A percentile compares a stretch with the other conserved stretches of the same genome.
phyloP scores from a whole-genome alignment of 2,329 filamentous ascomycete species.

The Aspergillus intermedius region DNA sequence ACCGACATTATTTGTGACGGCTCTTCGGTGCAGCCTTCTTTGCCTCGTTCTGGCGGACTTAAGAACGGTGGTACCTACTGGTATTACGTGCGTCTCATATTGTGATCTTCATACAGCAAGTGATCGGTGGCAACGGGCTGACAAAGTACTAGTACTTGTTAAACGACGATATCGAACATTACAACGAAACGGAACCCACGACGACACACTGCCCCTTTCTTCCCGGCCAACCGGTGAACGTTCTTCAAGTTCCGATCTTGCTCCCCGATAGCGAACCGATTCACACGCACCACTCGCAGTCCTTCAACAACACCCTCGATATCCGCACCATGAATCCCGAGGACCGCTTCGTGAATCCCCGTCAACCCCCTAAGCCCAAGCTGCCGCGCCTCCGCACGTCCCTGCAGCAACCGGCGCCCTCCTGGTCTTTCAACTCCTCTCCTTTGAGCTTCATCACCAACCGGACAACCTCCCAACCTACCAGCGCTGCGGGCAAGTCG shows the following conservation, averaged over 20 bases:
- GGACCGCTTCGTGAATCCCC: slow-evolving; percentile 67
- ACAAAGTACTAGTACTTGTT: slow-evolving; percentile 64
- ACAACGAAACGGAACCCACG: slow-evolving; percentile 64
- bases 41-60: slow-evolving; percentile 67
- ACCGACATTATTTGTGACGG: slow-evolving; percentile 80
- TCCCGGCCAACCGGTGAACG: slow-evolving; percentile 81
- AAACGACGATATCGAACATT: slow-evolving; percentile 68
- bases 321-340: slow-evolving; percentile 70
- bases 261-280: slow-evolving; percentile 39
- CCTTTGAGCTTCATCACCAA: slow-evolving; percentile 21
- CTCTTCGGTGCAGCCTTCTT: slow-evolving; percentile 45
- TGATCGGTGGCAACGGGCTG: background rate
- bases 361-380: slow-evolving; percentile 49
- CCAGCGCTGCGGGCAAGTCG: slow-evolving; percentile 16
- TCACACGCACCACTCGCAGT: slow-evolving; percentile 52
- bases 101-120: background rate
- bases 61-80: slow-evolving; percentile 93
- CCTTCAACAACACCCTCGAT: slow-evolving; percentile 37
- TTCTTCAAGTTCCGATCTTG: slow-evolving; percentile 72
- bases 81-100: slow-evolving; percentile 68
- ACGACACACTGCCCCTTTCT: slow-evolving; percentile 79
- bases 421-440: slow-evolving; percentile 21
- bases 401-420: slow-evolving; percentile 17
- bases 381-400: slow-evolving; percentile 42
- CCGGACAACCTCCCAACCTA: slow-evolving; percentile 30